phyloP scores from a whole-genome alignment of 83 land plant species.

The Picea mariana region DNA sequence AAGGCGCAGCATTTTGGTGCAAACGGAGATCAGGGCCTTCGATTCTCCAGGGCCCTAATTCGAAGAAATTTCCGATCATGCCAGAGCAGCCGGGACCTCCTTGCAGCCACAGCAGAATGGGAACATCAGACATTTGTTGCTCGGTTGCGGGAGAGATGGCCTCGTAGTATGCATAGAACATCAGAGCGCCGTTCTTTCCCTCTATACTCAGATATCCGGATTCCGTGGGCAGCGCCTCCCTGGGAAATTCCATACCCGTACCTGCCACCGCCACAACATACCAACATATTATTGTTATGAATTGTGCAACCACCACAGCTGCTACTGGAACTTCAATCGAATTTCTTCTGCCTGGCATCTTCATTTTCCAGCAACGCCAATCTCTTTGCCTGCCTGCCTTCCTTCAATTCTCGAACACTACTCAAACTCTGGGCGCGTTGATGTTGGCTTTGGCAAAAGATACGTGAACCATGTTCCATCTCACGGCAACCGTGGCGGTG shows the following conservation, averaged over 20 bases:
- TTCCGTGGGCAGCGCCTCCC: constrained; percentile 48
- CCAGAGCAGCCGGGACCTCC: constrained; percentile 97
- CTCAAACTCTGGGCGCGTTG: constrained; percentile 1
- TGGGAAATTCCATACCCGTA: constrained; percentile 3
- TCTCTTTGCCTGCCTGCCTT: no score
- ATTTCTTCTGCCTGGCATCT: no score
- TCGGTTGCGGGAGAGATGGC: constrained; percentile 38
- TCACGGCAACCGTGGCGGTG: constrained; percentile 30
- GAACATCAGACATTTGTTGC: constrained; percentile 33
- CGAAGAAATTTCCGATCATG: constrained; percentile 79
- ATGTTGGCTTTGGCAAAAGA: neutral
- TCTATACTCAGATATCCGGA: constrained; percentile 66
- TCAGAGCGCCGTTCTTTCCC: constrained; percentile 27
- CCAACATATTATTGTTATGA: no score
- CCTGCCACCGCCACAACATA: no score
- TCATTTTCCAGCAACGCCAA: no score
- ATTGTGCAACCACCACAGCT: no score
- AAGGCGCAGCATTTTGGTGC: constrained; percentile 46
- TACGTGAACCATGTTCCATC: constrained; percentile 10
- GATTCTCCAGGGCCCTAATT: constrained; percentile 61
- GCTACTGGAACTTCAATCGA: no score
- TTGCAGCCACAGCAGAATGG: constrained; percentile 83
- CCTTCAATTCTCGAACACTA: no score
- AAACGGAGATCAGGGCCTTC: neutral
- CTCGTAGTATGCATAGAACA: constrained; percentile 83